Base-by-base conservation (phyloP, 139 green algal species). In the Choricystis sp. region DNA sequence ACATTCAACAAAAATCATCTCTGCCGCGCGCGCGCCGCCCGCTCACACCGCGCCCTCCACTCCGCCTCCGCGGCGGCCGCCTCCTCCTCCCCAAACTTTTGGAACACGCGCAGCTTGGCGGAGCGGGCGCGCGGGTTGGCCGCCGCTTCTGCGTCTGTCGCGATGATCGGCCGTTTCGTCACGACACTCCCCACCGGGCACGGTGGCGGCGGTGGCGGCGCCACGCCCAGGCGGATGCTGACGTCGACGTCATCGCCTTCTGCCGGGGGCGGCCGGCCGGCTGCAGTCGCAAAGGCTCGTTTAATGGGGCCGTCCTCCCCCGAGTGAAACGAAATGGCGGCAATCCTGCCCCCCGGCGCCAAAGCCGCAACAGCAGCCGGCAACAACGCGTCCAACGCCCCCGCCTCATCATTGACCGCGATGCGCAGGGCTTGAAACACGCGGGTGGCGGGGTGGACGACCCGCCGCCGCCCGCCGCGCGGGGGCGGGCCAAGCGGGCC, bases 221-320 rank as follows among this genome's bases (percentile, higher is more conserved):
- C 16, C 40, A 16, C 40, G 40, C 40, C 40, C 40, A 52, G 9
- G 9, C 40, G 40, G 9, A 16, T 16, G 40, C 40, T 9, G 9
- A 16, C 9, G 9, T 16, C 40, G 40, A 9, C 16, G 9, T 16
- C 40, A 52, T 16, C 40, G 40, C 40, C 40, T 16, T 16, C 40
- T 16, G 9, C 40, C 40, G 16, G 9, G 9, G 40, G 9, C 40
- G 9, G 40, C 40, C 40, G 9, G 16, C 40, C 40, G 9, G 40
- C 40, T 9, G 40, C 16, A 9, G 9, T 52, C 40, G 40, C 40
- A 64, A 97, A 93, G 21, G 83, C 83, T 49, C 79, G 76, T 77
- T 98, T 98, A 3, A 98, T 88, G 5, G 92, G 77, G 0, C 89
- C 60, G 74, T 97, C 92, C 79, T 98, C 92, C 23, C 97, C 74